Evolutionary conservation across 805 yeast genomes (phyloP).

Genomic region (Wickerhamiella alocasiicola): DNA sequence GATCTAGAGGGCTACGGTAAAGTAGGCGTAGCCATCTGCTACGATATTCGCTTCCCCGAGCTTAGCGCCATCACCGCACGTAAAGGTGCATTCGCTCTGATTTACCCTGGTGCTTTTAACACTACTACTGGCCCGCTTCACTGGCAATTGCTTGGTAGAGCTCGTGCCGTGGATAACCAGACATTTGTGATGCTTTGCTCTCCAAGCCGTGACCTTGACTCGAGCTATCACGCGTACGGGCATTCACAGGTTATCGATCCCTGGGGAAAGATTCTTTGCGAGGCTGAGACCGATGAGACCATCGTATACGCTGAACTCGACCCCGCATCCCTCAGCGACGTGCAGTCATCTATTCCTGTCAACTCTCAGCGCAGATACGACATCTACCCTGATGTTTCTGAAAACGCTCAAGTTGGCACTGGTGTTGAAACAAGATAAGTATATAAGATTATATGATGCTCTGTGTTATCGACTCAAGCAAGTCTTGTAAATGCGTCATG

Average conservation of each 20-base stretch:
- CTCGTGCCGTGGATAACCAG: constrained; percentile 85
- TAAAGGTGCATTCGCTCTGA: constrained; percentile 62
- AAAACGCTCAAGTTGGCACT: too few species aligned
- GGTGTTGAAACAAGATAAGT: too few species aligned
- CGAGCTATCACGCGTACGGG: constrained; percentile 75
- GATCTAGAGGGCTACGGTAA: constrained; percentile 51
- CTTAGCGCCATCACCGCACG: constrained; percentile 55
- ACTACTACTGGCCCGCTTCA: constrained; percentile 86
- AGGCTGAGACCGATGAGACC: constrained; percentile 70
- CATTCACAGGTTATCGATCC: constrained; percentile 80
- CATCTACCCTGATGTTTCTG: constrained; percentile 37
- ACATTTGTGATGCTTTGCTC: constrained; percentile 66
- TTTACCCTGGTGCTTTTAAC: constrained; percentile 91
- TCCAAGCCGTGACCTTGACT: constrained; percentile 65
- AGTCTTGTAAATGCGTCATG: neutral
- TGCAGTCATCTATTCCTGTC: constrained; percentile 59
- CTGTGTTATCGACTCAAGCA: neutral
- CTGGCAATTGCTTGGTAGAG: constrained; percentile 68
- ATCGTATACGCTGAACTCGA: constrained; percentile 64
- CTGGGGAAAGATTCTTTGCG: constrained; percentile 67
- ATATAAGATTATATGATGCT: too few species aligned
- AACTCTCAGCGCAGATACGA: constrained; percentile 61
- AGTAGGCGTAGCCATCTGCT: constrained; percentile 79
- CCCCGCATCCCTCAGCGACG: constrained; percentile 42
- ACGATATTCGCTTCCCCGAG: constrained; percentile 90